Evolutionary conservation across 495 filamentous ascomycete species (phyloP).

Genomic region (Penicillium paradoxum): DNA sequence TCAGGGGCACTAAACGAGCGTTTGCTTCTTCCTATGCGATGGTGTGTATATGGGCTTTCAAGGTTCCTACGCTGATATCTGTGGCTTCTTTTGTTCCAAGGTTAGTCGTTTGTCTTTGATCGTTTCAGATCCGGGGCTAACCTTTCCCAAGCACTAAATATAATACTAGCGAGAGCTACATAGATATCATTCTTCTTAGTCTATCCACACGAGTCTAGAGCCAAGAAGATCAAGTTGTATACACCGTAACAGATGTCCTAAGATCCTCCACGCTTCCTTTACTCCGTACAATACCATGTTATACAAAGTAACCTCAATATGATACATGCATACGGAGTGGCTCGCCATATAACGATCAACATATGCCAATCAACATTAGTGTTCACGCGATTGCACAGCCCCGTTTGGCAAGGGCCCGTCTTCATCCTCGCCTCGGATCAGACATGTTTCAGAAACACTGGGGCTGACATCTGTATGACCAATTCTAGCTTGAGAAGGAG

Average conservation of each 20-base stretch:
- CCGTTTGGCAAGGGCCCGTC: slow-evolving; percentile 2
- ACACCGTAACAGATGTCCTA: too few relatives aligned
- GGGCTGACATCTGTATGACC: neutral
- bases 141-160: neutral
- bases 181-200: neutral
- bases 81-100: neutral
- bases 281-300: too few relatives aligned
- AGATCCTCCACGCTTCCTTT: too few relatives aligned
- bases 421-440: neutral
- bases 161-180: neutral
- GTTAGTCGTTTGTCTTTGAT: neutral
- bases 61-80: neutral
- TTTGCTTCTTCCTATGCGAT: neutral
- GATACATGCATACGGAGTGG: neutral
- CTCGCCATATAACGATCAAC: neutral
- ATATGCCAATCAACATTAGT: neutral
- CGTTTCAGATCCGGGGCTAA: neutral
- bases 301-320: neutral
- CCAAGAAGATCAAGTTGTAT: neutral
- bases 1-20: neutral
- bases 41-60: too few relatives aligned
- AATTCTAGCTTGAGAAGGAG: neutral
- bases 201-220: neutral
- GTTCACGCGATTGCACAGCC: slow-evolving; percentile 8
- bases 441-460: slow-evolving; percentile 9